Base-by-base conservation (phyloP, 139 green algal genomes). In the Chlamydomonas eustigma region DNA sequence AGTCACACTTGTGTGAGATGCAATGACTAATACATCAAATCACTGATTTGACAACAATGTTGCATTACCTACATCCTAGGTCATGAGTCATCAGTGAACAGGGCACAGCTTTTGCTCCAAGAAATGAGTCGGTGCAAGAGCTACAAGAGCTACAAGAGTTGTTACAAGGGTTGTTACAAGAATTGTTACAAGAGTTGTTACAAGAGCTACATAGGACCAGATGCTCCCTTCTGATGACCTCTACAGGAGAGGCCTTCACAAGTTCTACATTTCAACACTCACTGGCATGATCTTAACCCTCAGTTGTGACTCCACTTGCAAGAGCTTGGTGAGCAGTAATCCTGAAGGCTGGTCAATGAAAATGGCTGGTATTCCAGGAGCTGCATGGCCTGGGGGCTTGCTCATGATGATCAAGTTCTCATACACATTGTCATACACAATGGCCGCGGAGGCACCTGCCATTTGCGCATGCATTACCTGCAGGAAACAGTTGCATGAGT, bases 321-420 rank as follows among this genome's bases (percentile, higher is more conserved):
- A 70, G 65, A 96, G 78, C 50, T 86, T 87, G n/a, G 73, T 73
- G 78, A 96, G 85, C 22, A 95, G 74, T 4, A 90, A 71, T n/a
- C 91, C 91, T 0, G 83, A 81, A 50, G 86, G 86, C 70, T 90
- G 76, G 4, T 84, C 80, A 4, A 96, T 86, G 81, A 96, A 96
- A 24, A 92, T 88, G 4, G 91, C 69, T 4, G 91, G 91, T 63
- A 96, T 96, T 71, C 51, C 72, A 0, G 91, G 91, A 30, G 91
- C 86, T 1, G 75, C 70, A 51, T 92, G 77, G 31, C 66, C 77
- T 0, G 34, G 34, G 0, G 89, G 87, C 80, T 92, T 93, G 58
- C 71, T 79, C 91, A 96, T 96, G 66, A 95, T 91, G 74, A 96
- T 86, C 6, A 96, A 80, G 31, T 79, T 76, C 58, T 86, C 81